Evolutionary conservation across 305 asterid genomes (phyloP), one percentile per base, ranked within the genome.

Genomic region (Fraxinus albicans): DNA sequence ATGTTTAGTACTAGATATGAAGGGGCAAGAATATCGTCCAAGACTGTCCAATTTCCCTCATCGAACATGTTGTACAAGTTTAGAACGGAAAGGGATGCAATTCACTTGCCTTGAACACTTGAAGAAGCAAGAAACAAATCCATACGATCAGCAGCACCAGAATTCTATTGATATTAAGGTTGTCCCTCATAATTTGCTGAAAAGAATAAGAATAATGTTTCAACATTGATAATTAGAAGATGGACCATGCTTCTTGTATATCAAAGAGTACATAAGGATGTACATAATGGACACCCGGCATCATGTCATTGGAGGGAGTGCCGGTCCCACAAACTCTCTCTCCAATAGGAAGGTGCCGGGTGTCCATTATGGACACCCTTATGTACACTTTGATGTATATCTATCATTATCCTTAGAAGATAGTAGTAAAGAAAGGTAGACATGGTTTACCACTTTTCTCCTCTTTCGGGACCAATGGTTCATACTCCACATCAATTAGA

Each of bases 21-120:
- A 5, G 17, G 27, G 25, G 6, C 27, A n/a, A 53, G 8, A 53
- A 25, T 25, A 25, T 25, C 27, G 58, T 47, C 17, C 4, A 47
- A 47, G n/a, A 13, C 17, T 47, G 27, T 55, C 23, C 67, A 15
- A 17, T 55, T 3, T 55, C 9, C 23, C 25, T n/a, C n/a, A 55
- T 17, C 67, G 4, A 55, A 55, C 27, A 55, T 55, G 27, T 0
- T 3, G 1, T 19, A 58, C 29, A 33, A 17, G 38, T 44, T 25
- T 44, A 21, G 63, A 70, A 55, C 35, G 35, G 15, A 38, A 63
- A 36, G 33, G 21, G 23, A 25, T 29, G 8, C n/a, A 58, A 6
- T 58, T 17, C 17, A 83, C 95, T 91, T 89, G 87, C 98, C 97
- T 94, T 94, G 80, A 89, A 63, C 67, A 93, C 83, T 92, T 94